phyloP scores from a whole-genome alignment of 2,329 filamentous ascomycete species.

The Neoascochyta sp. region DNA sequence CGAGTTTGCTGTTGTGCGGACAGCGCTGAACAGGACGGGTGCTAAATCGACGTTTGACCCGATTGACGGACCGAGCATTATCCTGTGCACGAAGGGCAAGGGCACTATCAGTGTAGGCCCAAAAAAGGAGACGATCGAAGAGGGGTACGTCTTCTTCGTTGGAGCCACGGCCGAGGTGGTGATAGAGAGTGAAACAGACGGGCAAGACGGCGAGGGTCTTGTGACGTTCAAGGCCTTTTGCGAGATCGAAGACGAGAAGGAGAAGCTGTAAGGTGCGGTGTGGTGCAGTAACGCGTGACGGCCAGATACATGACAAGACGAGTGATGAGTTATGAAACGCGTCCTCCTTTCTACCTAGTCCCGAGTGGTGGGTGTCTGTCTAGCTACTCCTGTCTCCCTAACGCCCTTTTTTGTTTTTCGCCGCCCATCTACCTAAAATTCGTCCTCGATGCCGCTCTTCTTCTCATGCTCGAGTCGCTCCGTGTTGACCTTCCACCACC shows the following conservation, averaged over 20 bases:
- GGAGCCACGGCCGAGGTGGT: slow-evolving; percentile 82
- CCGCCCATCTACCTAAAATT: too few relatives aligned
- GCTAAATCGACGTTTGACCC: slow-evolving; percentile 86
- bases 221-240: slow-evolving; percentile 93
- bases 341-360: too few relatives aligned
- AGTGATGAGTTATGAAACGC: slow-evolving; percentile 1
- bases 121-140: slow-evolving; percentile 65
- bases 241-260: slow-evolving; percentile 55
- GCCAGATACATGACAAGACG: slow-evolving; percentile 1
- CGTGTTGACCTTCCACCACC: slow-evolving; percentile 56
- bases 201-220: slow-evolving; percentile 57
- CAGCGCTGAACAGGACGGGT: slow-evolving; percentile 64
- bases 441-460: slow-evolving; percentile 48
- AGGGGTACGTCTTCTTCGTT: slow-evolving; percentile 58
- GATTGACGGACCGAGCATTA: slow-evolving; percentile 82
- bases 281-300: too few relatives aligned
- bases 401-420: neutral
- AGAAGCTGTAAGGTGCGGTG: slow-evolving; percentile 21
- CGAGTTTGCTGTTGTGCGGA: slow-evolving; percentile 87
- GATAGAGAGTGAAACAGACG: slow-evolving; percentile 62
- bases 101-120: slow-evolving; percentile 83
- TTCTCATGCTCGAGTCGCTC: slow-evolving; percentile 50
- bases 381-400: neutral
- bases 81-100: slow-evolving; percentile 82
- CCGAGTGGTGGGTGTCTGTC: too few relatives aligned